Conservation (phyloP, 257 asterid genomes). For the Salvia splendens region DNA sequence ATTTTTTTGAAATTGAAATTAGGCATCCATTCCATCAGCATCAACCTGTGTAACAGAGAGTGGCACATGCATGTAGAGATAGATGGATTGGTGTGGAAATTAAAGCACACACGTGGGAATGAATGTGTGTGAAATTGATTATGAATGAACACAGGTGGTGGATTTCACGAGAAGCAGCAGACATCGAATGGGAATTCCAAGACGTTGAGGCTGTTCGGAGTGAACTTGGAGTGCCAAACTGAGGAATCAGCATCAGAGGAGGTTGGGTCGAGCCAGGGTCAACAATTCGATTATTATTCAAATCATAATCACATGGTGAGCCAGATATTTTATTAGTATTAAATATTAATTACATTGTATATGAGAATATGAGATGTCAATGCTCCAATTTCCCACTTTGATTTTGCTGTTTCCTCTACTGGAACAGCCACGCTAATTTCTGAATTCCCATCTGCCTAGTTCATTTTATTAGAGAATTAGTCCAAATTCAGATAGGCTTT, state of each 20-base stretch:
- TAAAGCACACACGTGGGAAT: too few relatives aligned
- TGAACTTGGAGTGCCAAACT: slow-evolving; percentile 70
- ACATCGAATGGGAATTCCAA: slow-evolving; percentile 57
- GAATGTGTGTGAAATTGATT: too few relatives aligned
- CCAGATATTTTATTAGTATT: slow-evolving; percentile 20
- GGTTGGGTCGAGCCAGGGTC: slow-evolving; percentile 49
- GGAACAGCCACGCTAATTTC: slow-evolving; percentile 48
- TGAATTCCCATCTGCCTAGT: slow-evolving; percentile 26
- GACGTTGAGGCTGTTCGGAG: slow-evolving; percentile 86
- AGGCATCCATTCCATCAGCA: too few relatives aligned
- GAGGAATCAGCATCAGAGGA: slow-evolving; percentile 43
- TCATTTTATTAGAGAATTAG: too few relatives aligned
- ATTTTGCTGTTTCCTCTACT: slow-evolving; percentile 69
- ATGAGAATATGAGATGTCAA: slow-evolving; percentile 42
- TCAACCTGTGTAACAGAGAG: too few relatives aligned
- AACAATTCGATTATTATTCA: slow-evolving; percentile 30
- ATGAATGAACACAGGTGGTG: background rate
- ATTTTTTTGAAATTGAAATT: too few relatives aligned
- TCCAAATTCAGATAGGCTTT: background rate
- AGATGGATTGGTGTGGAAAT: too few relatives aligned
- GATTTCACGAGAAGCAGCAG: slow-evolving; percentile 34
- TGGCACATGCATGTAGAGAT: too few relatives aligned
- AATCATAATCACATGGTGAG: slow-evolving; percentile 64
- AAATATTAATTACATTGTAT: background rate
- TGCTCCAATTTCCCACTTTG: slow-evolving; percentile 68